These are phyloP conservation scores for Globisporangium megalacanthum DNA, from an alignment of 352 stramenopile species.

Conservation along the genomic window DNA sequence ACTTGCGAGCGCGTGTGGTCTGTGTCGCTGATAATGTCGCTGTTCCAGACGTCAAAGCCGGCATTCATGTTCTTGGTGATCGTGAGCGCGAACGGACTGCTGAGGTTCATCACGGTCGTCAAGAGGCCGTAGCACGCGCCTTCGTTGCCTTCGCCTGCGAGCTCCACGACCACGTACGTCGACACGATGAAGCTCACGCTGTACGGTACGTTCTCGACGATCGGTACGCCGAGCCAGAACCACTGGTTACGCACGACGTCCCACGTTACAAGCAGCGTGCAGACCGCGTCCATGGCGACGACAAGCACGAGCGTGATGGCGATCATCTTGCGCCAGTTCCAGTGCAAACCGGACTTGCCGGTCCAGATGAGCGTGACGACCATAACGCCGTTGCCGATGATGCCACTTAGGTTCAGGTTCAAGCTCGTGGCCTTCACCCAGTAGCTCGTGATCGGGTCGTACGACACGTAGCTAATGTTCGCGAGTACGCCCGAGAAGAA, in stretches of 20 bases:
- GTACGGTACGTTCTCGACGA: conserved; percentile 30
- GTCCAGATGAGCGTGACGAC: conserved; percentile 29
- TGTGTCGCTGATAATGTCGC: conserved; percentile 34
- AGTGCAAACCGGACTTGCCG: conserved; percentile 16
- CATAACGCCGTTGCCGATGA: conserved; percentile 24
- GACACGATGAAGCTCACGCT: conserved; percentile 35
- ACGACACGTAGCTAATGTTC: conserved; percentile 25
- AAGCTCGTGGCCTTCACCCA: conserved; percentile 25
- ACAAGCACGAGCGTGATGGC: conserved; percentile 8
- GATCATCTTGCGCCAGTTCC: conserved; percentile 32
- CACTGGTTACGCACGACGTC: conserved; percentile 37
- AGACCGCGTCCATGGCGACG: conserved; percentile 13
- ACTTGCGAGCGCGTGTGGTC: conserved; percentile 17
- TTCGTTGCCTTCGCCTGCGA: conserved; percentile 40
- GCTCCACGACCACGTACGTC: conserved; percentile 42
- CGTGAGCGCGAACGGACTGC: conserved; percentile 32
- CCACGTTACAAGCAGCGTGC: conserved; percentile 25
- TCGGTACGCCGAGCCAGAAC: conserved; percentile 34
- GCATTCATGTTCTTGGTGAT: conserved; percentile 19
- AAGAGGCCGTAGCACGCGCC: conserved; percentile 35
- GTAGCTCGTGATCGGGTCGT: conserved; percentile 22
- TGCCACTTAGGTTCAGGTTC: too few species aligned
- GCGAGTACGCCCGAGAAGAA: conserved; percentile 37
- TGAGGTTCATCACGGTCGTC: conserved; percentile 35
- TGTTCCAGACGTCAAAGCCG: conserved; percentile 36